Base-by-base conservation (phyloP, 2,329 filamentous ascomycete genomes). In the Diaporthe sp. region DNA sequence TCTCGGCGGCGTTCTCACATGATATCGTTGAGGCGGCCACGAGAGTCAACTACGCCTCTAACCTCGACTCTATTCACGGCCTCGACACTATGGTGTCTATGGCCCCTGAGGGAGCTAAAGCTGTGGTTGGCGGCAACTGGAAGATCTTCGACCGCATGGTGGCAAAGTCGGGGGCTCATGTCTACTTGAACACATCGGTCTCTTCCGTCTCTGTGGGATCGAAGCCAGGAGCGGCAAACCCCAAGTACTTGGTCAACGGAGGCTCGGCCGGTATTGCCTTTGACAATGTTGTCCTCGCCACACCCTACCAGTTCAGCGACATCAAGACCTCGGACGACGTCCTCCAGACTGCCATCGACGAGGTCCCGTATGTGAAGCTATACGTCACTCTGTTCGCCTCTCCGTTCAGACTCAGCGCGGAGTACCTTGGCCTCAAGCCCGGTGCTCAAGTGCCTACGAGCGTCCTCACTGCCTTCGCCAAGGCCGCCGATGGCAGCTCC, bases 11-110 rank as follows among this genome's bases (percentile, higher is more conserved):
- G 0, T 98, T 98, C 82, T 88, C 92, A 0, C 90, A 91, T 19
- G 95, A 99, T 69, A 91, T 99, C 65, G 91, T 98, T 37, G 96
- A 98, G 84, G 95, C 96, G 2, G 94, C 92, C 74, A 98, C 97
- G 0, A 90, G 97, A 28, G 96, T 98, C 77, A 98, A 98, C 83
- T 99, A 98, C 84, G 97, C 94, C 0, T 95, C 96, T 67, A 98
- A 98, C 79, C 84, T 98, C 17, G 90, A 88, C n/a, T 87, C 92
- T 49, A 97, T 98, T 65, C 96, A 98, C 80, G 97, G 95, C 0
- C 85, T 99, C 1, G 95, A 97, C 80, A 92, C 96, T 1, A 95
- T 98, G 93, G 91, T 97, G 2, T 96, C 95, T 58, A 95, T 98
- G 92, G 94, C 96, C 2, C 94, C 95, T 0, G 93, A 96, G 71